Conservation (phyloP, 2,329 filamentous ascomycete species). For the Aspergillus hiratsukae region DNA sequence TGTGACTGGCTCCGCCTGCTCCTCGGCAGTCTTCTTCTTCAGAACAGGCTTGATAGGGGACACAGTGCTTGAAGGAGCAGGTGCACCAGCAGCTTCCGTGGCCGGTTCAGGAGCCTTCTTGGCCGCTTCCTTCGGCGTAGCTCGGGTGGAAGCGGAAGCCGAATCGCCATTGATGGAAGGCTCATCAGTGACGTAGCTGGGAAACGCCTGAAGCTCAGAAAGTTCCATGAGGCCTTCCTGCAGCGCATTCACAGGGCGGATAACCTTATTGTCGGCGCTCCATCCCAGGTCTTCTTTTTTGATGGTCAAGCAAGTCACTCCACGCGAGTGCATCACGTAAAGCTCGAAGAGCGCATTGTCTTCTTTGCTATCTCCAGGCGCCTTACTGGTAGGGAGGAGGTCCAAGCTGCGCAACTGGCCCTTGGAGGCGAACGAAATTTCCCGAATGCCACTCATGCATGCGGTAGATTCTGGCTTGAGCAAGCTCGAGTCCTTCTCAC, state of each 20-base stretch:
- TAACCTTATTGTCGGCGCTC: conserved; percentile 83
- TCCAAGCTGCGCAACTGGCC: conserved; percentile 86
- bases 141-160: conserved; percentile 29
- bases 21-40: conserved; percentile 40
- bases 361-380: conserved; percentile 49
- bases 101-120: conserved; percentile 35
- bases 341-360: conserved; percentile 84
- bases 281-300: conserved; percentile 88
- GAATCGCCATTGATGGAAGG: conserved; percentile 45
- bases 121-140: conserved; percentile 38
- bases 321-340: conserved; percentile 96
- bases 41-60: conserved; percentile 38
- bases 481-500: conserved; percentile 65
- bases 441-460: conserved; percentile 92
- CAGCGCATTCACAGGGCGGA: conserved; percentile 71
- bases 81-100: conserved; percentile 18
- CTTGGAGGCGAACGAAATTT: conserved; percentile 86
- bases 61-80: conserved; percentile 25
- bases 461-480: conserved; percentile 90
- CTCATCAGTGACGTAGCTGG: conserved; percentile 38
- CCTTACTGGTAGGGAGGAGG: conserved; percentile 66
- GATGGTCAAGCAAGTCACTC: conserved; percentile 83
- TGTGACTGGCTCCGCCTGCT: conserved; percentile 23
- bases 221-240: conserved; percentile 70
- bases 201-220: conserved; percentile 57